Conservation (phyloP, 2,329 filamentous ascomycete genomes). For the Penicillium decumbens region DNA sequence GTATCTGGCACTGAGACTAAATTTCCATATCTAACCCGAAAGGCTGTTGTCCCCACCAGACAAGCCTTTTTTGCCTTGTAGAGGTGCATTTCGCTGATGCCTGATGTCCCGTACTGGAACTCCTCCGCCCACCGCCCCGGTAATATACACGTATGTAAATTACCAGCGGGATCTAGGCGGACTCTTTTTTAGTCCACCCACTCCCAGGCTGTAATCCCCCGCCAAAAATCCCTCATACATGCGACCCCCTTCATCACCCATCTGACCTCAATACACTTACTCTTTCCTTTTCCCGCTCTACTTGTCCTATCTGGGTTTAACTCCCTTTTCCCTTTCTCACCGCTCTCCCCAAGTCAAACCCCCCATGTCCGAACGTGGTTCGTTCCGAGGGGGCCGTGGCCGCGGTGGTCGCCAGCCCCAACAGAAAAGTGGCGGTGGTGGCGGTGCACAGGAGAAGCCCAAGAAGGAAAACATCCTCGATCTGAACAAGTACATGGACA, state of each 20-base stretch:
- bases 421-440: constrained; percentile 48
- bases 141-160: not conserved
- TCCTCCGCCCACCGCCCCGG: not conserved
- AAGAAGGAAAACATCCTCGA: constrained; percentile 99
- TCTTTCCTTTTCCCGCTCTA: constrained; percentile 2
- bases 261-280: not conserved
- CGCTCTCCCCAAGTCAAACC: constrained; percentile 47
- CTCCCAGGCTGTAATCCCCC: not conserved
- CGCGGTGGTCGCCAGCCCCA: constrained; percentile 28
- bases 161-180: constrained; percentile 9
- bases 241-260: constrained; percentile 4
- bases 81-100: constrained; percentile 14
- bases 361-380: constrained; percentile 40
- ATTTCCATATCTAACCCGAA: not conserved
- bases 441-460: constrained; percentile 62
- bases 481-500: constrained; percentile 93
- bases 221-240: constrained; percentile 25
- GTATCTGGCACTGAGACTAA: not conserved
- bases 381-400: constrained; percentile 20
- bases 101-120: constrained; percentile 1
- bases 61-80: constrained; percentile 17
- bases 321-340: constrained; percentile 49
- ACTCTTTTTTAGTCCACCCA: not conserved
- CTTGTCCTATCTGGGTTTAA: constrained; percentile 7
- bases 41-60: not conserved